Evolutionary conservation across 2,329 filamentous ascomycete genomes (phyloP), one percentile per base, ranked within the genome.

Genomic region (Dothideomycetes sp.): DNA sequence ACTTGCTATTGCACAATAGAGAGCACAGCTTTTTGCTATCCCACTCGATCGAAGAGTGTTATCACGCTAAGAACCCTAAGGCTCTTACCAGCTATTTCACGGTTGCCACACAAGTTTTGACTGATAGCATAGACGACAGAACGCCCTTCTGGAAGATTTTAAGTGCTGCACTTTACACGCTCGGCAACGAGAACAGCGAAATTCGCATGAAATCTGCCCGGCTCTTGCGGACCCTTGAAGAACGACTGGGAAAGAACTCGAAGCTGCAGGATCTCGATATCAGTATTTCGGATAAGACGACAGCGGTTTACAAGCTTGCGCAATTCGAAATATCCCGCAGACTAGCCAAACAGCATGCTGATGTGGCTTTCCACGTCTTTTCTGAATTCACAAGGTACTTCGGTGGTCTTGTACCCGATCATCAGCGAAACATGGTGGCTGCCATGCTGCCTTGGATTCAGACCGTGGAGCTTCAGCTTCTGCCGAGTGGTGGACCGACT

Each of bases 181-280:
- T 98, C 6, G 93, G 93, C 11, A 94, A 93, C 47, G 85, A 94
- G 49, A 82, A 87, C 55, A 88, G 84, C 50, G 80, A 87, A 45
- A 86, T 96, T 30, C 74, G 91, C 29, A 87, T 85, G 53, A 93
- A 93, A 59, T 91, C 91, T 1, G 84, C 84, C 1, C 77, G 80
- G 34, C 69, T 96, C 22, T 69, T 98, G 10, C 76, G 87, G 28
- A 79, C 78, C 0, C 68, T 96, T 1, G 91, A 96, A 60, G 79
- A 87, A 49, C 77, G 85, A 17, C 84, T 91, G 49, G 76, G 81
- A 48, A 82, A 84, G 49, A 91, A 78, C 49, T 94, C 89, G 1
- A 93, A 93, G 56, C 78, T 98, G 5, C 86, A 94, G 57, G 91
- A 98, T 58, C 93, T 95, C 45, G 91, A 98, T 54, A 96, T 98